Base-by-base conservation (phyloP, 768 basidiomycete species). In the Hydnum rufescens region DNA sequence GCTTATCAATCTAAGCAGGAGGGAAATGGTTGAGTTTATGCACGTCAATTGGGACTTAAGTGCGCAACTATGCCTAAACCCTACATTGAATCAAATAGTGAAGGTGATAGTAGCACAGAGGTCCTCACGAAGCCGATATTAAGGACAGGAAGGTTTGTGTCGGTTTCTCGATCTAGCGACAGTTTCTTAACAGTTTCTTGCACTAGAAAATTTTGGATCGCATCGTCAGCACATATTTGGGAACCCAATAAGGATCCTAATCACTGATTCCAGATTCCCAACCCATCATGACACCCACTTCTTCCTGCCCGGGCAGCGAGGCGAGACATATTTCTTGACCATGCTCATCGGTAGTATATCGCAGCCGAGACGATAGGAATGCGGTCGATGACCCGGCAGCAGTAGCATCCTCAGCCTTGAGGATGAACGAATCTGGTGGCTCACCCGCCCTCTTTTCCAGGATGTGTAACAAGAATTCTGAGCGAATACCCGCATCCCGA, bases 251-350 rank as follows among this genome's bases (percentile, higher is more conserved):
- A 23, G 22, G 23, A 26, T 22, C 19, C 23, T 2, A 65, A 68
- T 63, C 58, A 79, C 77, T 97, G 60, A 97, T 86, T 4, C 67
- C 72, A 43, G 67, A 66, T 64, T 99, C 95, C 95, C 95, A 99
- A 1, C 90, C 88, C 95, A 99, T 99, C 95, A 99, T 99, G 3
- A 99, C 93, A 8, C 89, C 88, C n/a, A 92, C 75, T 54, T 89
- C 82, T 57, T 81, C 80, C 4, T 65, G 70, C 28, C 76, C 77
- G 13, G 70, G 73, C 2, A 73, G 68, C 54, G 72, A 66, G 51
- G 87, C 61, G 49, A 85, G 65, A 56, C 90, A 95, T 22, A 95
- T 74, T 49, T 88, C 82, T 63, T 90, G 87, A 1, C 83, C 87
- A 32, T 73, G 64, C 30, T 72, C 68, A 61, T 93, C 89, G 31